Percentiles rank a stretch among this genome's conserved stretches.
phyloP scores from a whole-genome alignment of 2,329 filamentous ascomycete species.

The Fusarium sp. region DNA sequence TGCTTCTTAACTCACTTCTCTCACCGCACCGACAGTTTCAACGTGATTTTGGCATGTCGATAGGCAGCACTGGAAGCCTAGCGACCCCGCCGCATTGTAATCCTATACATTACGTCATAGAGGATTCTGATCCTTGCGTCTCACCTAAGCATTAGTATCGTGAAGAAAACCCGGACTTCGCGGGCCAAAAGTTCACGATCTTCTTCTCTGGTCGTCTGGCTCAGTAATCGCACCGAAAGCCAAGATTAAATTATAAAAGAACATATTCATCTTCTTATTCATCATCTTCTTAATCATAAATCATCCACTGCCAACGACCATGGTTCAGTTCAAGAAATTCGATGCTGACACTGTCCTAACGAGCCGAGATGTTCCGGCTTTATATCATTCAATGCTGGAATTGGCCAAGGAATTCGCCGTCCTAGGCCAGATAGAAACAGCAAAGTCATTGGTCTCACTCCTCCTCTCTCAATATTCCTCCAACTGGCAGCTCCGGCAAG shows the following conservation, averaged over 20 bases:
- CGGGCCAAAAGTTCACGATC: neutral
- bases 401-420: conserved; percentile 37
- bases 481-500: conserved; percentile 25
- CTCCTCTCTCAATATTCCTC: conserved; percentile 32
- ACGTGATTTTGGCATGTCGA: neutral
- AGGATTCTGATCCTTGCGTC: neutral
- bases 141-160: neutral
- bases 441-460: conserved; percentile 26
- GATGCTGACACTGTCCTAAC: conserved; percentile 16
- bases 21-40: neutral
- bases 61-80: neutral
- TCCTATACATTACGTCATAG: neutral
- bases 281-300: neutral
- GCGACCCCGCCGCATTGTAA: neutral
- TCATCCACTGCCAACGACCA: neutral
- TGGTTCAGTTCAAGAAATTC: conserved; percentile 17
- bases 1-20: neutral
- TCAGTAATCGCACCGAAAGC: too few species aligned
- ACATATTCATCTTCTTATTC: neutral
- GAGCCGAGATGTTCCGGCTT: conserved; percentile 5
- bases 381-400: conserved; percentile 18
- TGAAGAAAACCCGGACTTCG: neutral
- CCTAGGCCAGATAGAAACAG: conserved; percentile 25
- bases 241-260: too few species aligned
- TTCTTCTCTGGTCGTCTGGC: neutral